These are phyloP conservation scores for Amphibolis antarctica DNA, from an alignment of 106 monocot species.

Conservation along the genomic window DNA sequence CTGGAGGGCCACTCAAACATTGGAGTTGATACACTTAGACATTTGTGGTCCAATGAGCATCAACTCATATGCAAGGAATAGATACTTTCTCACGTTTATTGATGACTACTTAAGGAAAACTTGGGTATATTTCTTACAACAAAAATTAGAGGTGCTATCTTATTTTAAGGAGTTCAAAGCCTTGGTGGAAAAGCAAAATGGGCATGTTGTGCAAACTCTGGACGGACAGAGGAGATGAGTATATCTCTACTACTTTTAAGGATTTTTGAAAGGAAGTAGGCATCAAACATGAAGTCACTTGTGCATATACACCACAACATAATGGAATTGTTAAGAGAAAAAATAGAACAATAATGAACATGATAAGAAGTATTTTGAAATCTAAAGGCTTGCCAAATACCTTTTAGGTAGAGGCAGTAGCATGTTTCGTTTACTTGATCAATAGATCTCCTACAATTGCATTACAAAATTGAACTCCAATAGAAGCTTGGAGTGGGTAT, in stretches of 20 bases:
- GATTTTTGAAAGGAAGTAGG: not conserved
- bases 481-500: not conserved
- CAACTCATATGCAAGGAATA: not conserved
- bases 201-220: not conserved
- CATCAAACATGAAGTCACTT: not conserved
- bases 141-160: slow-evolving; percentile 2
- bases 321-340: slow-evolving; percentile 3
- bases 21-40: slow-evolving; percentile 8
- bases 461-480: not conserved
- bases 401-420: slow-evolving; percentile 3
- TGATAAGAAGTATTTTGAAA: not conserved
- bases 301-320: slow-evolving; percentile 2
- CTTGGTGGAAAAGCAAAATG: not conserved
- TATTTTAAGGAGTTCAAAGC: slow-evolving; percentile 1
- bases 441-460: not conserved
- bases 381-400: not conserved
- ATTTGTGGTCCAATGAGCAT: slow-evolving; percentile 1
- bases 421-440: not conserved
- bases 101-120: slow-evolving; percentile 5
- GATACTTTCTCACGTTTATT: slow-evolving; percentile 9
- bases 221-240: not conserved
- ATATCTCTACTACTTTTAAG: not conserved
- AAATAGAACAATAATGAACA: slow-evolving; percentile 4
- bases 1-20: not conserved
- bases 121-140: not conserved